Evolutionary conservation across 1,284 basidiomycete genomes (phyloP), one percentile per base, ranked within the genome.

Genomic region (Ustilago trichophora): DNA sequence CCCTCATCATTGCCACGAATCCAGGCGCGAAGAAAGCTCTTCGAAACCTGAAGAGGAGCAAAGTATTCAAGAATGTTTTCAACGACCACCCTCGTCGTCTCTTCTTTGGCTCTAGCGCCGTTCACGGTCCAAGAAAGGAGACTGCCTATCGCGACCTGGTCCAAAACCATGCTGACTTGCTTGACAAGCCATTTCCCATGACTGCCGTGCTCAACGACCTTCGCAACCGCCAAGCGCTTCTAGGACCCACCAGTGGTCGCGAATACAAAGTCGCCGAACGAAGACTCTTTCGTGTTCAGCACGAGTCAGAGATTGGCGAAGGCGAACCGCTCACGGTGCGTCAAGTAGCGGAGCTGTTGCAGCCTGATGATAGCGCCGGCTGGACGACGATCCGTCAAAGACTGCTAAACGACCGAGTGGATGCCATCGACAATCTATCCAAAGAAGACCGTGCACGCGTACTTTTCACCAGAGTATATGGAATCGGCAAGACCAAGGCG

Each of bases 211-310:
- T 65, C 45, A 48, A 65, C 49, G 62, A 65, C 15, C 45, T 65
- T 10, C 54, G 62, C 42, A 65, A 65, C 24, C 15, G 58, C 18
- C 62, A 65, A 16, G 62, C 55, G 1, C 55, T 52, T 7, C 35
- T 46, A 35, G 55, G 50, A 3, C 15, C 40, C 1, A 27, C 54
- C 6, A 38, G 31, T 18, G 33, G 32, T 26, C 55, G 50, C 16
- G 55, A 58, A 4, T 65, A 65, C 46, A 57, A 58, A 32, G 27
- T 58, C 4, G 62, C 55, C 9, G 62, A 58, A 26, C 54, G 62
- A 29, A 56, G 62, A n/a, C 50, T 65, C 3, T 65, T 53, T 15
- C 54, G 62, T 10, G 55, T 65, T n/a, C 46, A 59, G 36, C 63
- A 66, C 51, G 56, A 59, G 25, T 52, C 56, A 0, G 63, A 54